Percentiles rank a stretch among this genome's conserved stretches.
Conservation (phyloP, 495 filamentous ascomycete species). For the Podospora australis region DNA sequence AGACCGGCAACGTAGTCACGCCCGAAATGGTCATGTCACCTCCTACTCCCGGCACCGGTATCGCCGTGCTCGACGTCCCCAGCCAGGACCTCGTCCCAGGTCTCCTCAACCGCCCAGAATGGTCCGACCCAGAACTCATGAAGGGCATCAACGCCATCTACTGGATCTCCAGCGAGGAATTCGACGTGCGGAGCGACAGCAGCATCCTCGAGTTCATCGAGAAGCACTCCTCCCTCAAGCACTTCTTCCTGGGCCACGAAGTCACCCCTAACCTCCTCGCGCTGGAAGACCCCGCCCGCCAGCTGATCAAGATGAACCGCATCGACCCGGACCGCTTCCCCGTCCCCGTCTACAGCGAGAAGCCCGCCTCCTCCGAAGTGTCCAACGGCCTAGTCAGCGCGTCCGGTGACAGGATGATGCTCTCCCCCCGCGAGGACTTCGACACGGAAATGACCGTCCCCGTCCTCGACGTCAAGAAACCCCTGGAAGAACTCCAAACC, state of each 20-base stretch:
- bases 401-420: conserved; percentile 44
- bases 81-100: conserved; percentile 57
- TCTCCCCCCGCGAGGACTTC: conserved; percentile 59
- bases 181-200: conserved; percentile 47
- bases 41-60: conserved; percentile 38
- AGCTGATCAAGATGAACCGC: conserved; percentile 58
- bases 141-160: conserved; percentile 59
- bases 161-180: conserved; percentile 70
- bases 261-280: conserved; percentile 65
- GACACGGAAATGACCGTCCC: conserved; percentile 43
- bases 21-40: conserved; percentile 46
- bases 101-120: conserved; percentile 66
- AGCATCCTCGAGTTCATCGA: conserved; percentile 63
- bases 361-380: conserved; percentile 14
- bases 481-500: conserved; percentile 33
- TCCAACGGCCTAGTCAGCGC: conserved; percentile 19
- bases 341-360: conserved; percentile 54
- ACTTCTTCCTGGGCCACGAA: conserved; percentile 68
- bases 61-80: conserved; percentile 78
- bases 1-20: conserved; percentile 51
- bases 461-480: conserved; percentile 45
- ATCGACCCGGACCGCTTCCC: conserved; percentile 65
- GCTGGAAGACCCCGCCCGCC: conserved; percentile 54
- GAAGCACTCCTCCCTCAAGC: conserved; percentile 51
- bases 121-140: conserved; percentile 59